Conservation (phyloP, 306 rosid genomes). For the Lathyrus tuberosus region DNA sequence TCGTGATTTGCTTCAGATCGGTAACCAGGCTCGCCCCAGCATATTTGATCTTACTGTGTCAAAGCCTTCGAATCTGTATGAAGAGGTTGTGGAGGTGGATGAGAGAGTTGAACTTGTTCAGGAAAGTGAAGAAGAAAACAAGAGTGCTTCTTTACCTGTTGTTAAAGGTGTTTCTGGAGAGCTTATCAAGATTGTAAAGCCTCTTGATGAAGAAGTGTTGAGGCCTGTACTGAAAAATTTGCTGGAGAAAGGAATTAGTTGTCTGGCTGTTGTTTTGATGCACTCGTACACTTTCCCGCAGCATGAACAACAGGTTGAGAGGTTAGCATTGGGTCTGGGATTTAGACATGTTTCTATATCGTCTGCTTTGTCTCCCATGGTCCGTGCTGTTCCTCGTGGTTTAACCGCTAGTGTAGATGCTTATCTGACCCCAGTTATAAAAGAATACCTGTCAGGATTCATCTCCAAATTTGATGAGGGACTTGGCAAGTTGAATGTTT, state of each 20-base stretch:
- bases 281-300: conserved; percentile 87
- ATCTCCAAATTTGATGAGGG: conserved; percentile 86
- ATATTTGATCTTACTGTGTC: conserved; percentile 86
- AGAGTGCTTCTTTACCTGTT: conserved; percentile 40
- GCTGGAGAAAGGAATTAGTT: conserved; percentile 70
- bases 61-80: conserved; percentile 84
- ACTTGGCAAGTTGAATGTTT: conserved; percentile 70
- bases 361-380: conserved; percentile 95
- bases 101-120: conserved; percentile 79
- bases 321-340: conserved; percentile 74
- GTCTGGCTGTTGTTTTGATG: conserved; percentile 91
- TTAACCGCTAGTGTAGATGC: conserved; percentile 96
- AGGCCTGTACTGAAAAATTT: conserved; percentile 59
- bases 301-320: conserved; percentile 70
- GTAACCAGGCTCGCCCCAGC: conserved; percentile 95
- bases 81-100: conserved; percentile 84
- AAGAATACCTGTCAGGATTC: conserved; percentile 90
- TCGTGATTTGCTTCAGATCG: conserved; percentile 81
- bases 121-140: conserved; percentile 45
- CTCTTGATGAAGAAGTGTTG: conserved; percentile 65
- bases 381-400: conserved; percentile 96
- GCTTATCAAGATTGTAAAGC: conserved; percentile 73
- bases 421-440: conserved; percentile 91
- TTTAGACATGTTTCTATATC: conserved; percentile 90
- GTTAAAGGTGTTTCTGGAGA: conserved; percentile 87